Base-by-base conservation (phyloP, 257 asterid species). In the Solanum appendiculatum region DNA sequence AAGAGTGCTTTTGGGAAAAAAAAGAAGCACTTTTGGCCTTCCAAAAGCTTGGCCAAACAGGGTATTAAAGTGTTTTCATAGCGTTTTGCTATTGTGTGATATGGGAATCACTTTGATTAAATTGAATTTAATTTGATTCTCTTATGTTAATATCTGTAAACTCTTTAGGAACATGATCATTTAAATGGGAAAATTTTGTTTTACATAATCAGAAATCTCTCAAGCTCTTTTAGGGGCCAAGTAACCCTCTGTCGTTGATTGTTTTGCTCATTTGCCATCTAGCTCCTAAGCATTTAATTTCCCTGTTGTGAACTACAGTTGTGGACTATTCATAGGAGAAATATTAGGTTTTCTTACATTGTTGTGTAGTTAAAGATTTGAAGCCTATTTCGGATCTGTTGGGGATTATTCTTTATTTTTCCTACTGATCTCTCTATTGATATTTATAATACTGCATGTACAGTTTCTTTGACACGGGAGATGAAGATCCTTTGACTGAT, bases 401-500 rank as follows among this genome's bases (percentile, higher is more conserved):
- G 84, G 40, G 84, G 64, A 27, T 80, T 44, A 27, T 80, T 46
- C 29, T 46, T 80, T 46, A 27, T 21, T 48, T 10, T 51, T 46
- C 64, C 63, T 42, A 44, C 84, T 44, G 84, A 78, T 80, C 42
- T 18, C 40, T 42, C 27, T 16, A 44, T 78, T 46, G 63, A 80
- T 46, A 48, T 46, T 80, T 80, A n/a, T 46, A 46, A 80, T 63
- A 48, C 66, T 80, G 3, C 8, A n/a, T 80, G 85, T 20, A 29
- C 66, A 18, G 85, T 80, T 80, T 29, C 66, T 80, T 44, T 29
- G 42, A 29, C 66, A 29, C 9, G 42, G 56, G 29, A 37, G 56
- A 46, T 9, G 29, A 80, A 48, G 33, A 2, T 54, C 77, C 90
- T 86, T 86, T 83, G 88, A 87, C 83, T 86, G 70, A 25, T 73